Conservation (phyloP, 2,329 filamentous ascomycete genomes). For the Alternaria sp. region DNA sequence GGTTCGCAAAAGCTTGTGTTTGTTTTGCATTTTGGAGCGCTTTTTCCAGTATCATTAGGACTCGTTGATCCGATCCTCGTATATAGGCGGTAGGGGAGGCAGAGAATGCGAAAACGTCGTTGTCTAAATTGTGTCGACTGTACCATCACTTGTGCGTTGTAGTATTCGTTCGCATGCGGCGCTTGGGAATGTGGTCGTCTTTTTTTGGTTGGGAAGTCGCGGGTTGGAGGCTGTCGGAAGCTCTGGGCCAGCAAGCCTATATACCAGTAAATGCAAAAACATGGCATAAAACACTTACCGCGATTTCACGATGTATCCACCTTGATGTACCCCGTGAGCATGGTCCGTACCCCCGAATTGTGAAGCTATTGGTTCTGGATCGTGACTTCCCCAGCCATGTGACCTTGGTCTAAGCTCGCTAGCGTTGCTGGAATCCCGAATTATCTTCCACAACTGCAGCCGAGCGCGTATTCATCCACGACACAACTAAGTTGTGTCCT, state of each 20-base stretch:
- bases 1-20: constrained; percentile 42
- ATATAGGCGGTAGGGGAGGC: constrained; percentile 28
- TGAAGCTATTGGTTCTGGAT: constrained; percentile 38
- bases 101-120: constrained; percentile 29
- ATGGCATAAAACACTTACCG: constrained; percentile 21
- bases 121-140: constrained; percentile 14
- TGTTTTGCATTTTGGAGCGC: constrained; percentile 42
- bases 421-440: constrained; percentile 27
- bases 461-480: constrained; percentile 12
- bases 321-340: constrained; percentile 24
- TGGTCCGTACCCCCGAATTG: constrained; percentile 17
- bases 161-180: constrained; percentile 10
- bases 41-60: constrained; percentile 29
- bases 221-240: neutral
- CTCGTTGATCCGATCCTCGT: constrained; percentile 29
- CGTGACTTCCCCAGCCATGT: constrained; percentile 36
- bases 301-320: constrained; percentile 11
- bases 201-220: neutral
- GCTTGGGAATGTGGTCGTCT: constrained; percentile 5
- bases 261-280: constrained; percentile 27
- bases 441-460: constrained; percentile 10
- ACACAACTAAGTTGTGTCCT: constrained; percentile 10
- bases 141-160: constrained; percentile 17
- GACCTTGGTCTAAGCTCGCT: constrained; percentile 16
- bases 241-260: constrained; percentile 12